phyloP scores from a whole-genome alignment of 2,329 filamentous ascomycete genomes.

The Xylariomycetidae sp. region DNA sequence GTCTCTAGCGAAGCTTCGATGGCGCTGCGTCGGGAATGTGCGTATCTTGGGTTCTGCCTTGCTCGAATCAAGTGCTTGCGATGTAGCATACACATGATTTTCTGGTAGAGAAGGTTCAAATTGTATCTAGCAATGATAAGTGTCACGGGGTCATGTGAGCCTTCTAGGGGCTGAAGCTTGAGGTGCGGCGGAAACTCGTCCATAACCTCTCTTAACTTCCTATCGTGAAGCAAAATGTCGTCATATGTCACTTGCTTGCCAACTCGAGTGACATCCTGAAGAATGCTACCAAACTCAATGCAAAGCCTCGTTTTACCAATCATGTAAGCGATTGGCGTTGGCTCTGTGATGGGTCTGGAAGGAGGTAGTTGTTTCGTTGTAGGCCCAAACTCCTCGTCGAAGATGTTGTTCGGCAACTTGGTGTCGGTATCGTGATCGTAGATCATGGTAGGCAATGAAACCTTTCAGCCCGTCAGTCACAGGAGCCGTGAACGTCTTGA shows the following conservation, averaged over 20 bases:
- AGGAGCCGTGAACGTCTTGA: neutral
- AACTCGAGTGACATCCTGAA: conserved; percentile 58
- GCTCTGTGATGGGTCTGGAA: conserved; percentile 62
- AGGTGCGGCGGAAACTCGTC: conserved; percentile 75
- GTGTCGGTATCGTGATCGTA: conserved; percentile 72
- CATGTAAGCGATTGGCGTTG: conserved; percentile 75
- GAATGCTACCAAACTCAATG: conserved; percentile 65
- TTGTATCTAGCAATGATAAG: conserved; percentile 82
- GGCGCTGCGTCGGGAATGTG: conserved; percentile 76
- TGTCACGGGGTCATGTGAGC: conserved; percentile 74
- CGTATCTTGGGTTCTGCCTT: conserved; percentile 73
- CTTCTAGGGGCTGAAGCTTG: conserved; percentile 68
- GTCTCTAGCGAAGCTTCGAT: conserved; percentile 84
- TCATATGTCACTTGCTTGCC: conserved; percentile 56
- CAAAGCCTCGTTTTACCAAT: conserved; percentile 68
- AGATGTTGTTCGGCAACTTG: conserved; percentile 69
- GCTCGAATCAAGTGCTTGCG: conserved; percentile 79
- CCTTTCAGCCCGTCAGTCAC: conserved; percentile 21
- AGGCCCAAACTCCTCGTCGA: conserved; percentile 74
- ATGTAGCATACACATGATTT: conserved; percentile 84
- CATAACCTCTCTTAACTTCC: conserved; percentile 55
- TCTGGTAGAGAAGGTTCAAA: conserved; percentile 80
- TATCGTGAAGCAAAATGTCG: conserved; percentile 59
- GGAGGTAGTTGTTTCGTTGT: conserved; percentile 63
- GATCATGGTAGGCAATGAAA: conserved; percentile 64